phyloP scores from a whole-genome alignment of 345 rosid genomes.

The Lagerstroemia speciosa region DNA sequence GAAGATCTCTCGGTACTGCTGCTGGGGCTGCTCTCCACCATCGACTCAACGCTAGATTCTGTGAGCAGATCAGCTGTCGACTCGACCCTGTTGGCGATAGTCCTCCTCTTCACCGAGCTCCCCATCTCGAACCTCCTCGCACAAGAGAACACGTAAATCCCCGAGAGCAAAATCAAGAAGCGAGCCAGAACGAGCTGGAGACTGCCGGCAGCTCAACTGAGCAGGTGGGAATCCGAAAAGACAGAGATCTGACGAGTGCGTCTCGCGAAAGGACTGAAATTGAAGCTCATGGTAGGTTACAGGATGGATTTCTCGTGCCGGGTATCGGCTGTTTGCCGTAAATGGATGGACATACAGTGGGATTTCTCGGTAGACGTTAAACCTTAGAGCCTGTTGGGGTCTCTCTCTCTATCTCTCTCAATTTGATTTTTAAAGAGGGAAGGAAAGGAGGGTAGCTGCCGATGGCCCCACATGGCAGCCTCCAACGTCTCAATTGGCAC shows the following conservation, averaged over 20 bases:
- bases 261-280: background rate
- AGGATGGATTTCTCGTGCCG: background rate
- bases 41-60: conserved; percentile 45
- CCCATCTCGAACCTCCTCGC: conserved; percentile 32
- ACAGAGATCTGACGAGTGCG: background rate
- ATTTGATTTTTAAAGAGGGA: conserved; percentile 24
- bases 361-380: background rate
- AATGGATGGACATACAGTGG: background rate
- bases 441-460: conserved; percentile 8
- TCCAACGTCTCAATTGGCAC: conserved; percentile 38
- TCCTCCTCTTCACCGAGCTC: conserved; percentile 36
- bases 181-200: background rate
- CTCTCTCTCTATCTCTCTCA: conserved; percentile 7
- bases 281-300: background rate
- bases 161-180: conserved; percentile 8
- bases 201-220: background rate
- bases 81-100: background rate
- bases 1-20: conserved; percentile 20
- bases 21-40: conserved; percentile 44
- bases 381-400: background rate
- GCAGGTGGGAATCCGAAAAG: background rate
- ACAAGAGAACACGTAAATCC: background rate
- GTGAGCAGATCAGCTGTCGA: conserved; percentile 9
- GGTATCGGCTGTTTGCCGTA: background rate
- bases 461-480: conserved; percentile 22